phyloP scores from a whole-genome alignment of 2,329 filamentous ascomycete species.

The Pseudogymnoascus sp. region DNA sequence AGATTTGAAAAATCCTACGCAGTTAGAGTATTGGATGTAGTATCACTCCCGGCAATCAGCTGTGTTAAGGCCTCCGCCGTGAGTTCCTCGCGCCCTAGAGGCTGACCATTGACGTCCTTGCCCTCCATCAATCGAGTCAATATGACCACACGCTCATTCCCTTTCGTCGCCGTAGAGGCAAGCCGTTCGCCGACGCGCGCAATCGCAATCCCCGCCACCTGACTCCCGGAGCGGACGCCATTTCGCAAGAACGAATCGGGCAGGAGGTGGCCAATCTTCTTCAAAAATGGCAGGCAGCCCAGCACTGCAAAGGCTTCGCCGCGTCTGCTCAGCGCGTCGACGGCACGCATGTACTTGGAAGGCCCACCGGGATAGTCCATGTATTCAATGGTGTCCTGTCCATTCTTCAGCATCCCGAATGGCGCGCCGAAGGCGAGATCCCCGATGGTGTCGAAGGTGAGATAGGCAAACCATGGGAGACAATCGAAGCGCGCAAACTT shows the following conservation, averaged over 20 bases:
- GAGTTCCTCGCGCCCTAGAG: constrained; percentile 65
- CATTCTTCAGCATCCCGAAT: constrained; percentile 28
- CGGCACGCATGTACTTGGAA: constrained; percentile 62
- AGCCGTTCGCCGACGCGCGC: constrained; percentile 68
- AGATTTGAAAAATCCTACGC: background rate
- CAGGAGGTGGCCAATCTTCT: constrained; percentile 67
- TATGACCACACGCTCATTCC: constrained; percentile 62
- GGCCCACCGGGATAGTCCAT: constrained; percentile 55
- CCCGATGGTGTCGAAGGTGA: constrained; percentile 33
- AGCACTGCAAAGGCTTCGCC: constrained; percentile 76
- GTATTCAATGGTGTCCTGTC: constrained; percentile 36
- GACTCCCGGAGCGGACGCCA: constrained; percentile 63
- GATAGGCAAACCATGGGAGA: constrained; percentile 48
- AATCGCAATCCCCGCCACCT: constrained; percentile 76
- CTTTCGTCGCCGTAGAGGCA: constrained; percentile 49
- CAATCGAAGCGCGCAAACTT: constrained; percentile 64
- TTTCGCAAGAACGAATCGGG: constrained; percentile 71
- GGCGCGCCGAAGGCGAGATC: constrained; percentile 37
- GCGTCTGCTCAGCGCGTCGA: constrained; percentile 79
- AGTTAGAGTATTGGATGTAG: constrained; percentile 58
- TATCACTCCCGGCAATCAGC: constrained; percentile 68
- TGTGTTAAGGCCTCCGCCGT: constrained; percentile 83
- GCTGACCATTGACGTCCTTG: constrained; percentile 66
- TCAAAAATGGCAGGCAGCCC: constrained; percentile 62
- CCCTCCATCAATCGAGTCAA: constrained; percentile 79